Evolutionary conservation across 352 stramenopile species (phyloP).

Genomic region (Phytophthora colocasiae): DNA sequence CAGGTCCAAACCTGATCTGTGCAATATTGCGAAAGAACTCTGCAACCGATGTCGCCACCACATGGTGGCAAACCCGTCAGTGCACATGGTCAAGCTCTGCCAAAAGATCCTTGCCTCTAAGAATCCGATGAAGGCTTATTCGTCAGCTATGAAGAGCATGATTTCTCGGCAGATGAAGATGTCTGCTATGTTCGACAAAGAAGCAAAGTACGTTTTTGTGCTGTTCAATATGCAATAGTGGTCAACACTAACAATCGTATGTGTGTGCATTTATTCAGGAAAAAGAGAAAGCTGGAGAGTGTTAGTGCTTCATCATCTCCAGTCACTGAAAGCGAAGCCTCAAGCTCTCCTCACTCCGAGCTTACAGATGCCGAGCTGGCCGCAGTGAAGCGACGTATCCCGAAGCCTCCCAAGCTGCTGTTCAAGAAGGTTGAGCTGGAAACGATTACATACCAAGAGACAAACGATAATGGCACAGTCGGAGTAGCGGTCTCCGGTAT

Average conservation of each 20-base stretch:
- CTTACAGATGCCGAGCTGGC: slow-evolving; percentile 84
- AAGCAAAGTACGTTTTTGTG: slow-evolving; percentile 67
- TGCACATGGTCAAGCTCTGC: slow-evolving; percentile 84
- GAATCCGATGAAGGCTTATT: slow-evolving; percentile 86
- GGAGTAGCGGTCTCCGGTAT: slow-evolving; percentile 86
- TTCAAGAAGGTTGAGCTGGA: slow-evolving; percentile 89
- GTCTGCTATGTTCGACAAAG: slow-evolving; percentile 70
- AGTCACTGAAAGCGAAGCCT: slow-evolving; percentile 68
- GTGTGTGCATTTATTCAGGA: slow-evolving; percentile 44
- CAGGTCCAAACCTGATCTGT: slow-evolving; percentile 61
- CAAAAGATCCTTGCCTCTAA: slow-evolving; percentile 74
- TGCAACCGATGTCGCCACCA: slow-evolving; percentile 81
- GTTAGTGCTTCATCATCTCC: slow-evolving; percentile 56
- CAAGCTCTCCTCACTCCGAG: slow-evolving; percentile 69
- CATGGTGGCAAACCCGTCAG: slow-evolving; percentile 85
- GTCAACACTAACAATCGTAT: slow-evolving; percentile 22
- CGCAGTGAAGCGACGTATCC: slow-evolving; percentile 80
- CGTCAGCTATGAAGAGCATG: slow-evolving; percentile 87
- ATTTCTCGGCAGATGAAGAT: slow-evolving; percentile 88
- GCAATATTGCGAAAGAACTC: slow-evolving; percentile 77
- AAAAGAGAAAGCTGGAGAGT: slow-evolving; percentile 78
- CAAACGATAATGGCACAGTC: slow-evolving; percentile 89
- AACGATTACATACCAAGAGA: slow-evolving; percentile 87
- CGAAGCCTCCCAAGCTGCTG: slow-evolving; percentile 80
- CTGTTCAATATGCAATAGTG: not conserved